Evolutionary conservation across 495 filamentous ascomycete genomes (phyloP), one percentile per base, ranked within the genome.

Genomic region (Penicillium subrubescens): DNA sequence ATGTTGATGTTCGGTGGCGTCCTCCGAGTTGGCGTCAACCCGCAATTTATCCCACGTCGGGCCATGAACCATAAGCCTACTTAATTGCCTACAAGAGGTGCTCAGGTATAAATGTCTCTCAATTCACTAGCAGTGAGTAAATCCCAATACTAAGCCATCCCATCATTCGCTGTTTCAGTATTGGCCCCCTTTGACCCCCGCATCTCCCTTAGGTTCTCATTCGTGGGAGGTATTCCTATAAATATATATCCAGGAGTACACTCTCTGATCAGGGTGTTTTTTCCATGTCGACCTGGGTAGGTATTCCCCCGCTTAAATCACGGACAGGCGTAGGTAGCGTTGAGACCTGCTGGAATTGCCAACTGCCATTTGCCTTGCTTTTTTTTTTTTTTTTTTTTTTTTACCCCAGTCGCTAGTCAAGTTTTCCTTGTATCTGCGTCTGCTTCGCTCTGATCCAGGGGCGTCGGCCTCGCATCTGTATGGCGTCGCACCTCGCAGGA

Each of bases 131-230:
- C 25, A 29, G 15, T 52, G 4, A 52, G 4, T 31, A 17, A n/a
- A 31, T 25, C 31, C 15, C 27, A 21, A 52, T 29, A 15, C 25
- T 17, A 12, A 10, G 25, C 27, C 25, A 31, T 15, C 8, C 25
- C 12, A 31, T 12, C n/a, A 31, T 33, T 33, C 31, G 25, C 11
- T 48, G 29, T 31, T 21, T 56, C 27, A 21, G 59, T 58, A 25
- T 31, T 61, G 57, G 39, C 63, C 63, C 63, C 39, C 51, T 37
- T 60, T 60, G 51, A 46, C 58, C 63, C 63, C 58, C 63, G 44
- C 57, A 34, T 12, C 48, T 54, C 21, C 17, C 54, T 21, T 25
- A 34, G 34, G 35, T 64, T 48, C 46, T 46, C 37, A 11, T 11
- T 48, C 41, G 23, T 19, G 11, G 44, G 19, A 19, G 19, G 21